These are phyloP conservation scores for Aspergillus sp. DNA, from an alignment of 2,329 filamentous ascomycete species.

Conservation along the genomic window DNA sequence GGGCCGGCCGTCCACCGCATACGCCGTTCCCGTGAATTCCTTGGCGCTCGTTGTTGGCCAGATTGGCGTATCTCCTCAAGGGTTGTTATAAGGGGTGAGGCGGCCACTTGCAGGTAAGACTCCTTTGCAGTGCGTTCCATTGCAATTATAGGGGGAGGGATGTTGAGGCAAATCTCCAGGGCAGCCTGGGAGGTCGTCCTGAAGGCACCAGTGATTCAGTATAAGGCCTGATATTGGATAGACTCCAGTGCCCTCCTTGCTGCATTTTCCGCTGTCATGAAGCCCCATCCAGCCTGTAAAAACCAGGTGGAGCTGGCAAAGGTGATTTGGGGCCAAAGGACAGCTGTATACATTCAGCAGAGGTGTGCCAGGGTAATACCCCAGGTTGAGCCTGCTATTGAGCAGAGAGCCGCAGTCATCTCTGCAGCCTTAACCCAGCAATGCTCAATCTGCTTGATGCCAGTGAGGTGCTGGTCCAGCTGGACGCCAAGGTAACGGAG, in stretches of 20 bases:
- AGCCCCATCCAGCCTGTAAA: slow-evolving; percentile 1
- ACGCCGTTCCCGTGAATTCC: no score
- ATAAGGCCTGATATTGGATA: slow-evolving; percentile 18
- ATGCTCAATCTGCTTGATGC: not conserved
- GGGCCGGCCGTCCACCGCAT: no score
- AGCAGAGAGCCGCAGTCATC: not conserved
- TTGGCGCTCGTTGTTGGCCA: no score
- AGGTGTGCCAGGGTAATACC: not conserved
- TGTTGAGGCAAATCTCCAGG: slow-evolving; percentile 19
- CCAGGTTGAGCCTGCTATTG: not conserved
- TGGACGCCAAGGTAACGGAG: not conserved
- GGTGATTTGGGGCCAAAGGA: slow-evolving; percentile 18
- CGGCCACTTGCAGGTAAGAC: slow-evolving; percentile 14
- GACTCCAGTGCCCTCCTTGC: slow-evolving; percentile 1
- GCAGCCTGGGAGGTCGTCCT: slow-evolving; percentile 11
- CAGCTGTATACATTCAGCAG: slow-evolving; percentile 17
- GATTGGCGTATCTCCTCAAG: not conserved
- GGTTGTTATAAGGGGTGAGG: slow-evolving; percentile 1
- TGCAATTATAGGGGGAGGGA: slow-evolving; percentile 13
- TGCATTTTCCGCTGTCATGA: not conserved
- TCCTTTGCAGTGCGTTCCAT: slow-evolving; percentile 17
- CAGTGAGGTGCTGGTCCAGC: not conserved
- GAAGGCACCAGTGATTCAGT: slow-evolving; percentile 20
- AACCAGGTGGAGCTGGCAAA: slow-evolving; percentile 22
- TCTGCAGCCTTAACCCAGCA: not conserved